Evolutionary conservation across 208 protist genomes (phyloP), one percentile per base, ranked within the genome.

Genomic region (Wallacemonas sp.): DNA sequence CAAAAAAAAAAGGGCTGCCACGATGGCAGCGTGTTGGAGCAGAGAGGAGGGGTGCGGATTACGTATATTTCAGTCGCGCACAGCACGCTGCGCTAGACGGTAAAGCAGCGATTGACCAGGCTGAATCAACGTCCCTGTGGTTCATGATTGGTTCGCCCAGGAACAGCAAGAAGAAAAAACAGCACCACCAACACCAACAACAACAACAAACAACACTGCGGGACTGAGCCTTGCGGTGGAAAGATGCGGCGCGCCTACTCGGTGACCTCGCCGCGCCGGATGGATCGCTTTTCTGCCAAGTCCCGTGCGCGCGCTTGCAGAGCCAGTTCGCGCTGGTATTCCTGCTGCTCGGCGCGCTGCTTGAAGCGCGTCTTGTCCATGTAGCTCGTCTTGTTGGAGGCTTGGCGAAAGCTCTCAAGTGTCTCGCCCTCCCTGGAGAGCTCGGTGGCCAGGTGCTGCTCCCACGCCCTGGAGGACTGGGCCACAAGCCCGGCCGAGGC

Each of bases 391-490:
- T 89, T 82, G 1, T 75, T 59, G 23, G 72, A 55, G 8, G 72
- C 44, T 26, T 86, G 79, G 10, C 89, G 73, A 67, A 91, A 95
- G 57, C 54, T 85, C 41, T 92, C 77, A 1, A 93, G 33, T 5
- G 89, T 89, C 38, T 91, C 84, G 2, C 89, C 89, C 36, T 95
- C 89, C 11, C n/a, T 26, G 12, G 65, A 57, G 33, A 95, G 75
- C 61, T 81, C 54, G 0, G 28, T 44, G 1, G 75, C 39, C 20
- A 95, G 57, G 64, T 95, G 78, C 12, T 57, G 26, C 57, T 92
- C 78, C 89, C 89, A 95, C 25, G 36, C 49, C 48, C 77, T 54
- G 63, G 87, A 59, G 2, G 89, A 92, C 61, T 87, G 80, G 22
- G 76, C 63, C 54, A 95, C 82, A 3, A 95, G 67, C 7, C 89